These are phyloP conservation scores for Coniochaeta prunicola DNA, from an alignment of 2,329 filamentous ascomycete genomes.

Conservation along the genomic window DNA sequence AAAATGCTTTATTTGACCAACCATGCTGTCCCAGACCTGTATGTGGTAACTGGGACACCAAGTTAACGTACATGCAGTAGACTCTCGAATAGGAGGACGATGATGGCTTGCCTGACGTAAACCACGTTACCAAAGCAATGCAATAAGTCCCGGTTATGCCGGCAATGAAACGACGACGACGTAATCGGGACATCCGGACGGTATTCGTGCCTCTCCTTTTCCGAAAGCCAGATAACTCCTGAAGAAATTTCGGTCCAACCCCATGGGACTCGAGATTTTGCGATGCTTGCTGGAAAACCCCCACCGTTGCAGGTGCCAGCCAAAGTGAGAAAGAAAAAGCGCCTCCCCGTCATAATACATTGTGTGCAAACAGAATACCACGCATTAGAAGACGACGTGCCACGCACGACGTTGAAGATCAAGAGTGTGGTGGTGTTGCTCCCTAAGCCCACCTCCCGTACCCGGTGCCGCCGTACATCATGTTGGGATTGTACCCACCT, in stretches of 20 bases:
- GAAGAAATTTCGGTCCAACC: background rate
- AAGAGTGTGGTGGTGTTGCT: slow-evolving; percentile 3
- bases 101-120: slow-evolving; percentile 59
- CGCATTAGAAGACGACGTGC: slow-evolving; percentile 11
- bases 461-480: slow-evolving; percentile 67
- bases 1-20: slow-evolving; percentile 46
- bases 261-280: background rate
- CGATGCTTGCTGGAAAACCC: background rate
- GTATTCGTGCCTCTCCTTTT: background rate
- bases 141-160: slow-evolving; percentile 8
- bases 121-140: slow-evolving; percentile 27
- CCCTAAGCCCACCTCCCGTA: slow-evolving; percentile 32
- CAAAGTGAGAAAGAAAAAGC: background rate
- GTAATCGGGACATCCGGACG: background rate
- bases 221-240: slow-evolving; percentile 1
- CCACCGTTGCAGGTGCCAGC: background rate
- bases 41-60: slow-evolving; percentile 22
- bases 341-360: slow-evolving; percentile 14
- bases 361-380: slow-evolving; percentile 11
- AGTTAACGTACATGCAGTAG: slow-evolving; percentile 60
- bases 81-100: slow-evolving; percentile 54
- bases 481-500: slow-evolving; percentile 89
- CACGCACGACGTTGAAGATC: slow-evolving; percentile 2
- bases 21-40: slow-evolving; percentile 20
- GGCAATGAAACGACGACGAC: background rate